Base-by-base conservation (phyloP, 805 yeast species). In the Myxozyma neotropica region DNA sequence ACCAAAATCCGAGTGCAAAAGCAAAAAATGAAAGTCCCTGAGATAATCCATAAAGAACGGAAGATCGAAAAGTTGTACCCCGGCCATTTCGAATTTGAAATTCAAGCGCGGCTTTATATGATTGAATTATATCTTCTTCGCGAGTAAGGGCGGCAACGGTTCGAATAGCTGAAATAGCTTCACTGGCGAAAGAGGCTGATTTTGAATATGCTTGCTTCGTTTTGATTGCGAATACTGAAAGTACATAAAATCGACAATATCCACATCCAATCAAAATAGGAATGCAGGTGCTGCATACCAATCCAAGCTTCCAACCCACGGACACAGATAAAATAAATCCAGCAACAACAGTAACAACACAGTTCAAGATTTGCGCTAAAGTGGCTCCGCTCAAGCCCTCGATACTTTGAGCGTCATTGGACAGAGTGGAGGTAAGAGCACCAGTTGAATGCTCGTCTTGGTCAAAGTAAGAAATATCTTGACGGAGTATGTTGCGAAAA, bases 111-210 rank as follows among this genome's bases (percentile, higher is more conserved):
- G 10, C 26, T 17, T 50, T 61, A 61, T 77, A 76, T 35, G 51
- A 58, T 1, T 59, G 65, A 27, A 67, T 64, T 3, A 76, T 78
- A 19, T 73, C 75, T 23, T 68, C 70, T 54, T 76, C 80, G 6
- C 80, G 74, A 12, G 80, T 76, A 26, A 76, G 64, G 5, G 79
- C 66, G 39, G 74, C 73, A 10, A 76, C 80, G 6, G 80, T 77
- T 35, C 78, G 70, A 15, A 77, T 75, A 7, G 79, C 73, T 7
- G 71, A 59, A 2, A 76, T 70, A 46, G 70, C 74, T 60, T 76
- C 77, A 50, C 78, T 71, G 2, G 80, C 80, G 63, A 71, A 72
- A 21, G 75, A 59, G 12, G 78, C 79, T 23, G 77, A 72, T 13
- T 67, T 65, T 53, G 73, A 76, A 53, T 75, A 73, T 2, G 72